Conservation (phyloP, 2,329 filamentous ascomycete species). For the Pestalotiopsis sp. region DNA sequence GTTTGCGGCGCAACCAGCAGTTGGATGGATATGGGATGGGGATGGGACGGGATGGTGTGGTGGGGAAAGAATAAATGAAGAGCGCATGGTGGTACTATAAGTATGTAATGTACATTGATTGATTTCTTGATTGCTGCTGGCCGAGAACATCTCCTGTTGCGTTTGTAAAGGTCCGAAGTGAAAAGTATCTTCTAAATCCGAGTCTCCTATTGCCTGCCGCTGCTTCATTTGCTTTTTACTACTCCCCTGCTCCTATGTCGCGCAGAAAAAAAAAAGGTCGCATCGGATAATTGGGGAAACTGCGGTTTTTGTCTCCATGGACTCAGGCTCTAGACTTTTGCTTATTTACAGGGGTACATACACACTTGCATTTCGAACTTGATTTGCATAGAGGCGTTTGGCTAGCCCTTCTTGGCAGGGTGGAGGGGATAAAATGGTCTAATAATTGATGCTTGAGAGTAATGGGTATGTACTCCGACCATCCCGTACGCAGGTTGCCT, state of each 20-base stretch:
- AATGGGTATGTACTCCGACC: not conserved
- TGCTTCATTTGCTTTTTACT: too few species aligned
- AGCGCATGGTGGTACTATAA: too few species aligned
- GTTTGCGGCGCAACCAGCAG: not conserved
- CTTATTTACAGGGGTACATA: not conserved
- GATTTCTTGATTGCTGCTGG: too few species aligned
- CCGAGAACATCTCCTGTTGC: too few species aligned
- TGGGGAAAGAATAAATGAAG: not conserved
- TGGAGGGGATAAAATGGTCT: not conserved
- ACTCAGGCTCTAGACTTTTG: not conserved
- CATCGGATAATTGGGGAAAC: not conserved
- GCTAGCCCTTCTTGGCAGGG: not conserved
- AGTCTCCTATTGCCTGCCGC: too few species aligned
- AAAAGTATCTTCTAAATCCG: too few species aligned
- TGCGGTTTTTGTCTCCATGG: not conserved
- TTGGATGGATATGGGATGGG: not conserved
- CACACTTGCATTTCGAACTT: not conserved
- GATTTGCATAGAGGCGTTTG: not conserved
- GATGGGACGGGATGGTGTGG: not conserved
- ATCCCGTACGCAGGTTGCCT: too few species aligned
- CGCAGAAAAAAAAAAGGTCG: too few species aligned
- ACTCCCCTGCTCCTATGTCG: too few species aligned
- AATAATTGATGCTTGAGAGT: not conserved
- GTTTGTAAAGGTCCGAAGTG: too few species aligned
- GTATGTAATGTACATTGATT: too few species aligned